These are phyloP conservation scores for Leptographium flavum DNA, from an alignment of 2,329 filamentous ascomycete genomes.

Conservation along the genomic window DNA sequence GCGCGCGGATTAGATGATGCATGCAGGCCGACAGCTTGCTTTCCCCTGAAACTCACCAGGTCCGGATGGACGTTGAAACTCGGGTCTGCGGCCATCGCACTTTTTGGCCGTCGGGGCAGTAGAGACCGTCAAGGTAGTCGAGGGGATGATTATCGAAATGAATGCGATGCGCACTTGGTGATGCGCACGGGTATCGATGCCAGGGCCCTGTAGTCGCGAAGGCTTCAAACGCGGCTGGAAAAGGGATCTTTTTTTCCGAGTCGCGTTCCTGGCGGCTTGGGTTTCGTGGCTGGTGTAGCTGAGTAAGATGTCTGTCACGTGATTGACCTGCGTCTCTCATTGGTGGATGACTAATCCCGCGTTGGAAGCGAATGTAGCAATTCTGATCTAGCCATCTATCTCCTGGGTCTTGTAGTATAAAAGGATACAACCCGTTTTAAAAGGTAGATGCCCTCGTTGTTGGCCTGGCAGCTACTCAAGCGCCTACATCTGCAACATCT, in stretches of 20 bases:
- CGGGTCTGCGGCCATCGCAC: conserved; percentile 17
- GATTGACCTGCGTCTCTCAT: no score
- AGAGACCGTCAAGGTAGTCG: neutral
- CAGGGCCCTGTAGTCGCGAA: neutral
- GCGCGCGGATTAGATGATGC: no score
- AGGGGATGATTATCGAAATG: neutral
- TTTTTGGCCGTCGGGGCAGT: neutral
- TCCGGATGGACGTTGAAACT: conserved; percentile 21
- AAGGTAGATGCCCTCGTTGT: no score
- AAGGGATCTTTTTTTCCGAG: conserved; percentile 1
- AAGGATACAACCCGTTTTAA: no score
- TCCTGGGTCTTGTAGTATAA: no score
- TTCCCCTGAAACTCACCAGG: conserved; percentile 14
- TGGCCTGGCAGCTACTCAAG: no score
- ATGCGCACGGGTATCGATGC: no score
- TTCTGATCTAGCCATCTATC: no score
- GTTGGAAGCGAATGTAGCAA: no score
- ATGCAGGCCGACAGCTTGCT: neutral
- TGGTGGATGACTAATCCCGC: no score
- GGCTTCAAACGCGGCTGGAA: neutral
- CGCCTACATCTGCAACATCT: no score
- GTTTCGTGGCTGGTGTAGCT: neutral
- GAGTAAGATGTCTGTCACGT: neutral
- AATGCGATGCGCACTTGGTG: neutral
- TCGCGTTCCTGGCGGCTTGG: neutral